Base-by-base conservation (phyloP, 768 basidiomycete species). In the Auriscalpium vulgare region DNA sequence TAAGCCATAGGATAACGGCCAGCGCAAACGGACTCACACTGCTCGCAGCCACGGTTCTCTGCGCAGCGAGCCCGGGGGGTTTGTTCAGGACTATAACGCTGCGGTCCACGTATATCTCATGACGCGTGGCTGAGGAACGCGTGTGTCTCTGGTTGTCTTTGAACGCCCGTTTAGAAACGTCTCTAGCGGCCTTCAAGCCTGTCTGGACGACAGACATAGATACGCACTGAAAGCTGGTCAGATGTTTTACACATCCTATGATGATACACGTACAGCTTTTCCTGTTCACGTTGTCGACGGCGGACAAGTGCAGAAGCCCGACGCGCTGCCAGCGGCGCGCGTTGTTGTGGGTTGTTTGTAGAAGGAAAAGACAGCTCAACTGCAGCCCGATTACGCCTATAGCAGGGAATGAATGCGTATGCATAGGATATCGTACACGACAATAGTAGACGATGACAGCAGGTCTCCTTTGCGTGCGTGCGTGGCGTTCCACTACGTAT, bases 61-160 rank as follows among this genome's bases (percentile, higher is more conserved):
- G 60, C 19, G 55, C 51, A 8, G 56, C 58, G 48, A 61, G 56
- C 37, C 59, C 59, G 10, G 61, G 56, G 13, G 61, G 59, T 50
- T 62, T 62, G 59, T 60, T 60, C 37, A 62, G 34, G 44, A 53
- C 59, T 43, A 62, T 60, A 29, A 62, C 47, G n/a, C 53, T 50
- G 14, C 59, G 59, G 50, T 62, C 61, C 14, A 57, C 21, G 38
- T 62, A 62, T 17, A 62, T 34, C 10, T 51, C 54, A 51, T 53
- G 52, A 9, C 37, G 16, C 16, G 54, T 36, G 38, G n/a, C 6
- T 11, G 5, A 46, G 4, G 50, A 2, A 29, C 19, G 36, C 9
- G 59, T 2, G 36, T 48, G 16, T 47, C 38, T 29, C 29, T 29
- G 7, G 16, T 13, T 13, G 1, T 35, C 16, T 21, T 49, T 49